phyloP scores from a whole-genome alignment of 2,329 filamentous ascomycete genomes.

The Sporothrix dimorphospora region DNA sequence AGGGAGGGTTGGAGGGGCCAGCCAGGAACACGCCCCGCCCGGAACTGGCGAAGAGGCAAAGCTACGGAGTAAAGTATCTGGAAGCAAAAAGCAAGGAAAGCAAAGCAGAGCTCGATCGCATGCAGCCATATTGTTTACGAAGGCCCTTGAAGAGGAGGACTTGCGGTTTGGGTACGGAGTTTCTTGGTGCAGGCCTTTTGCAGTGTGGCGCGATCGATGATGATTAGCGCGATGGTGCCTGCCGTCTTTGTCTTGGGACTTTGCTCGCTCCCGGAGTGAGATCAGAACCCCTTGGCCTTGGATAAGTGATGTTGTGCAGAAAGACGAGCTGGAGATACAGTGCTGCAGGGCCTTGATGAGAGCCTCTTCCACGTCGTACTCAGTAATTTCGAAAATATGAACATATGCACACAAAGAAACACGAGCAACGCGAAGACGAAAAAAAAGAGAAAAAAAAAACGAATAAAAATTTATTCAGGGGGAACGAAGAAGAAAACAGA shows the following conservation, averaged over 20 bases:
- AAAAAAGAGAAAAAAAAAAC: background rate
- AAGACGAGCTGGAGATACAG: background rate
- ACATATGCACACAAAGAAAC: background rate
- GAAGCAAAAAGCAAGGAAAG: background rate
- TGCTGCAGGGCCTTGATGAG: background rate
- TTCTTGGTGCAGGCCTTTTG: background rate
- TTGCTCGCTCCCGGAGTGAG: background rate
- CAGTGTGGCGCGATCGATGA: background rate
- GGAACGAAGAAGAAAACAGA: slow-evolving; percentile 14
- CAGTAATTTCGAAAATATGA: background rate
- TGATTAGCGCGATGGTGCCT: slow-evolving; percentile 2
- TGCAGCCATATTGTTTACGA: slow-evolving; percentile 13
- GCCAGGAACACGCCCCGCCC: background rate
- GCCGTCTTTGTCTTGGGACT: background rate
- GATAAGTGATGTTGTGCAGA: background rate
- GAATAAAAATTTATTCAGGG: background rate
- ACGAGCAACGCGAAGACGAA: background rate
- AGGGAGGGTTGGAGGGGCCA: background rate
- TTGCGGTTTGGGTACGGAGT: background rate
- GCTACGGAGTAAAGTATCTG: too few relatives aligned
- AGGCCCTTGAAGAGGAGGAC: too few relatives aligned
- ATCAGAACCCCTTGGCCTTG: background rate
- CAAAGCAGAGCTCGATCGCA: background rate
- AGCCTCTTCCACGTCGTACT: background rate
- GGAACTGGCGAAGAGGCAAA: background rate